Evolutionary conservation across 495 filamentous ascomycete genomes (phyloP).

Genomic region (Pseudotulostoma volvatum): DNA sequence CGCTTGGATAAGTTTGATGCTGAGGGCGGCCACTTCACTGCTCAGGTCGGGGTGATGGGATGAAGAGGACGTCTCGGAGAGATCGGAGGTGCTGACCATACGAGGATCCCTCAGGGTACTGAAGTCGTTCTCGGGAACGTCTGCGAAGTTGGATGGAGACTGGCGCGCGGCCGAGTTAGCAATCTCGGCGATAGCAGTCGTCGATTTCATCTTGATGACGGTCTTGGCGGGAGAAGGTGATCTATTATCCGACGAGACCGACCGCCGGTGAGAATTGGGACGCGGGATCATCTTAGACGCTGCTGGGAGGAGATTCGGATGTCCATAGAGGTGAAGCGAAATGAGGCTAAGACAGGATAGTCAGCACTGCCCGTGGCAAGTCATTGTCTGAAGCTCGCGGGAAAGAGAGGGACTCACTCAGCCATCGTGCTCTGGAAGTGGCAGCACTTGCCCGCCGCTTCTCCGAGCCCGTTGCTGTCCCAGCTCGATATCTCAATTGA

Average conservation of each 20-base stretch:
- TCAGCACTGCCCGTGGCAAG: no score
- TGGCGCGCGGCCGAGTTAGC: slow-evolving; percentile 9
- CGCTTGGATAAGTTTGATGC: slow-evolving; percentile 87
- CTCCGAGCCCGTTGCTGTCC: no score
- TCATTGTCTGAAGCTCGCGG: no score
- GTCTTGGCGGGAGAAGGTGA: slow-evolving; percentile 24
- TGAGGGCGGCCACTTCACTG: slow-evolving; percentile 76
- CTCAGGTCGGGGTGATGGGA: slow-evolving; percentile 62
- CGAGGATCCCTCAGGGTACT: slow-evolving; percentile 37
- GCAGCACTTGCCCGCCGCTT: no score
- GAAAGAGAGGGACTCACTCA: no score
- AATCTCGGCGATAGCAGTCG: slow-evolving; percentile 22
- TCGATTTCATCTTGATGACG: slow-evolving; percentile 29
- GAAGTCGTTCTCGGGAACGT: slow-evolving; percentile 23
- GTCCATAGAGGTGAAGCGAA: slow-evolving; percentile 27
- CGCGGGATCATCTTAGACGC: slow-evolving; percentile 29
- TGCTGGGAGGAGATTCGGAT: slow-evolving; percentile 22
- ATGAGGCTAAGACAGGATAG: slow-evolving; percentile 22
- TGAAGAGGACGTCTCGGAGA: slow-evolving; percentile 21
- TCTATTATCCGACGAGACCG: slow-evolving; percentile 26
- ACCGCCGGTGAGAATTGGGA: slow-evolving; percentile 24
- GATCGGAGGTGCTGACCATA: slow-evolving; percentile 19
- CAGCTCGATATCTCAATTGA: no score
- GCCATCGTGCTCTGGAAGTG: no score
- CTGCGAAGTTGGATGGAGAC: slow-evolving; percentile 15